Base-by-base conservation (phyloP, 345 rosid species). In the Fremontodendron californicum region DNA sequence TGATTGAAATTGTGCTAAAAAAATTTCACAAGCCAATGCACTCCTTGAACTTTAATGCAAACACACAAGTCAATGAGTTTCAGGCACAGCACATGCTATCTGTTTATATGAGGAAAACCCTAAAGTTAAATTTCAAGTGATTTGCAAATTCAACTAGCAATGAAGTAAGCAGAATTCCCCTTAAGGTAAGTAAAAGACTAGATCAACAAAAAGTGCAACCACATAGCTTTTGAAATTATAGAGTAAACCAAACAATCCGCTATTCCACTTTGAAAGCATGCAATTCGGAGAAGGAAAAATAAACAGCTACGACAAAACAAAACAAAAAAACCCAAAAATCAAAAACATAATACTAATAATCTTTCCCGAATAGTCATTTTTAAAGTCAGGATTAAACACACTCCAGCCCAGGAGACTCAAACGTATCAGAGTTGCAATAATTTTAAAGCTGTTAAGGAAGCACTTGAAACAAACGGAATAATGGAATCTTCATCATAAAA, bases 21-120 rank as follows among this genome's bases (percentile, higher is more conserved):
- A 23, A 10, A n/a, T 35, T 63, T 43, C 35, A 49, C 73, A 77
- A 71, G 43, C 65, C 6, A 67, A 73, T 75, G 48, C 52, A n/a
- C n/a, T 71, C 46, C 62, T 71, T 12, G 43, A 29, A 51, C 75
- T 31, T 29, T n/a, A 52, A 71, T 35, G 29, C 45, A 19, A 51
- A 51, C 60, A 71, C 29, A 71, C 11, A 71, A 49, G 43, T 71
- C 6, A 19, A 71, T 7, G 4, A 51, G 62, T 19, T 49, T 33
- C 43, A n/a, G 10, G 74, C 29, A 19, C 11, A 18, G 29, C 42
- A 35, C 18, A 51, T 11, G 19, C 10, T n/a, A 37, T 29, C 10
- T 31, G 40, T 61, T 31, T 61, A 61, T 6, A 15, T 0, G 0
- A 62, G 39, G 70, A 40, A 65, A 65, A 37, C 3, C 0, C 12